Conservation (phyloP, 225 moss, liverwort and hornwort species). For the Neckera pumila region DNA sequence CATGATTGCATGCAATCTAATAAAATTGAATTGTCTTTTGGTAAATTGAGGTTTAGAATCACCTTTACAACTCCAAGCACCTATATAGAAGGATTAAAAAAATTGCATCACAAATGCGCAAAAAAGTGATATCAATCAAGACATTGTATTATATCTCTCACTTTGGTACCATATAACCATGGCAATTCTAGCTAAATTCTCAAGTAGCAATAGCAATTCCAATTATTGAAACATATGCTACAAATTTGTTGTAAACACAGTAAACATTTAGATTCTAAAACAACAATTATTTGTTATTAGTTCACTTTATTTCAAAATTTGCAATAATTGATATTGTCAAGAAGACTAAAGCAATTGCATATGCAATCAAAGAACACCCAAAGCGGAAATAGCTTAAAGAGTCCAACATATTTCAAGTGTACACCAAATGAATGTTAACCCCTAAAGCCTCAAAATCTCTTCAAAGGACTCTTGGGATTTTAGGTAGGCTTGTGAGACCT, state of each 20-base stretch:
- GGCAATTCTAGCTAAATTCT: neutral
- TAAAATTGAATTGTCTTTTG: neutral
- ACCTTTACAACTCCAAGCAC: rapidly evolving
- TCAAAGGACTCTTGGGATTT: rapidly evolving
- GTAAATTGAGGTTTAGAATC: neutral
- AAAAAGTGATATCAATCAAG: neutral
- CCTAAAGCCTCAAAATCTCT: neutral
- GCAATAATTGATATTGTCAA: rapidly evolving
- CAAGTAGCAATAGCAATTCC: neutral
- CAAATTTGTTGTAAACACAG: neutral
- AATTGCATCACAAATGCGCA: neutral
- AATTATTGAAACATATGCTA: neutral
- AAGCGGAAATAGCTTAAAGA: neutral
- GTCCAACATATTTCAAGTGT: neutral
- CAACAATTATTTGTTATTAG: neutral
- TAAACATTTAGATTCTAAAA: neutral
- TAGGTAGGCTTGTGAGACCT: rapidly evolving
- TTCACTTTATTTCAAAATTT: neutral
- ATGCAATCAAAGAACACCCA: neutral
- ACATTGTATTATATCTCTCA: neutral
- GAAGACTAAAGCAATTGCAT: neutral
- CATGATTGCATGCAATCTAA: neutral
- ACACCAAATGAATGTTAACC: neutral
- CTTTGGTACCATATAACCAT: neutral
- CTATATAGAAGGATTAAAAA: rapidly evolving